phyloP scores from a whole-genome alignment of 164 flowering plant genomes.

The Vitis rupestris region DNA sequence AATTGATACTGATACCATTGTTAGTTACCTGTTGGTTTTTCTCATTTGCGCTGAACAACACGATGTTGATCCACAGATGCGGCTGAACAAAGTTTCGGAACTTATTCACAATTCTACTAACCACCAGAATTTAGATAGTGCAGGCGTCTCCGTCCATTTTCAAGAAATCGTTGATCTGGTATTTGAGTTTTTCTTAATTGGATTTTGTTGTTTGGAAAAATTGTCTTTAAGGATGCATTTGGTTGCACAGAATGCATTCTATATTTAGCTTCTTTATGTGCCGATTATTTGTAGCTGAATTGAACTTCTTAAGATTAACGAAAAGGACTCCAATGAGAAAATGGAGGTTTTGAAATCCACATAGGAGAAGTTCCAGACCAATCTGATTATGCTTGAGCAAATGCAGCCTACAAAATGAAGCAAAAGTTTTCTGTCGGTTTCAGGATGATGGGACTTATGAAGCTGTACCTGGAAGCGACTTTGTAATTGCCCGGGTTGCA shows the following conservation, averaged over 20 bases:
- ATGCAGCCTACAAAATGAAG: too few species aligned
- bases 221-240: not conserved
- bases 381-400: too few species aligned
- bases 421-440: not conserved
- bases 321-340: too few species aligned
- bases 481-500: constrained; percentile 79
- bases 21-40: not conserved
- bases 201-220: not conserved
- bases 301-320: not conserved
- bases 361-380: too few species aligned
- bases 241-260: not conserved
- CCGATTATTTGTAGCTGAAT: not conserved
- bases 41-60: not conserved
- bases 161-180: constrained; percentile 94
- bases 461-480: constrained; percentile 83
- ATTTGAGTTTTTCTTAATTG: constrained; percentile 9
- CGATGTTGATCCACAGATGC: constrained; percentile 54
- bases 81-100: constrained; percentile 94
- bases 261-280: not conserved
- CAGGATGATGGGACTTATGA: constrained; percentile 88
- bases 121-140: constrained; percentile 93
- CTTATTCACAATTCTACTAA: constrained; percentile 94
- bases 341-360: too few species aligned
- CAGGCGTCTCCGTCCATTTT: constrained; percentile 92
- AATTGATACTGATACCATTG: not conserved